Conservation (phyloP, 495 filamentous ascomycete species). For the Apodospora peruviana region DNA sequence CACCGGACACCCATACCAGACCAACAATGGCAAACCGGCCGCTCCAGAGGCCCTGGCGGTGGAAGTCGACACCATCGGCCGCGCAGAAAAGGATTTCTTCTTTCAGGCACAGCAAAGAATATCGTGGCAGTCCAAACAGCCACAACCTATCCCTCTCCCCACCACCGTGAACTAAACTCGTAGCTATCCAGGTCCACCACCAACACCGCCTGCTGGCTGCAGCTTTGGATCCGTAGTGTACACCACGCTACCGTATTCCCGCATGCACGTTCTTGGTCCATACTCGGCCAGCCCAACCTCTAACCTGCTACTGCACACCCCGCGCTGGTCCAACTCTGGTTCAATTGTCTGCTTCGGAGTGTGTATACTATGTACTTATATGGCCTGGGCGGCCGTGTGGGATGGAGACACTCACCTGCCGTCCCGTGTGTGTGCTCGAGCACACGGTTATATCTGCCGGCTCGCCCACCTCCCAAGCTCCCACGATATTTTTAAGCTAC, state of each 20-base stretch:
- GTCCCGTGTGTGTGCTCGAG: slow-evolving; percentile 10
- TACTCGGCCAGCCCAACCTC: background rate
- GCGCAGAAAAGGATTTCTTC: background rate
- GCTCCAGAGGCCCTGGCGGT: background rate
- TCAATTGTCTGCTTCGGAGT: background rate
- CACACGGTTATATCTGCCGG: slow-evolving; percentile 23
- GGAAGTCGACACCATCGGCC: background rate
- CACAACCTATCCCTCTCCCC: background rate
- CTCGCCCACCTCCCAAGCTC: slow-evolving; percentile 9
- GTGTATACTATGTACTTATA: background rate
- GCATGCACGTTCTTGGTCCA: background rate
- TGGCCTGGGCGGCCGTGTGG: background rate
- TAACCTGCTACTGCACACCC: background rate
- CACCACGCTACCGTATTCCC: background rate
- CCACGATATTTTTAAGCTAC: slow-evolving; percentile 5
- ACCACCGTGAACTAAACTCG: background rate
- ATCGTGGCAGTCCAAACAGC: background rate
- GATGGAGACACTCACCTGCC: background rate
- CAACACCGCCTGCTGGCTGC: background rate
- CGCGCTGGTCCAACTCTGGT: background rate
- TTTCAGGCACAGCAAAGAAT: background rate
- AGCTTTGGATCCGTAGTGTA: background rate
- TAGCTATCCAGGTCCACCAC: background rate
- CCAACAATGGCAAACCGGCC: background rate
- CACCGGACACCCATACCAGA: background rate